Percentiles rank a stretch among this genome's conserved stretches.
Conservation (phyloP, 345 rosid genomes). For the Euphorbia tirucalli region DNA sequence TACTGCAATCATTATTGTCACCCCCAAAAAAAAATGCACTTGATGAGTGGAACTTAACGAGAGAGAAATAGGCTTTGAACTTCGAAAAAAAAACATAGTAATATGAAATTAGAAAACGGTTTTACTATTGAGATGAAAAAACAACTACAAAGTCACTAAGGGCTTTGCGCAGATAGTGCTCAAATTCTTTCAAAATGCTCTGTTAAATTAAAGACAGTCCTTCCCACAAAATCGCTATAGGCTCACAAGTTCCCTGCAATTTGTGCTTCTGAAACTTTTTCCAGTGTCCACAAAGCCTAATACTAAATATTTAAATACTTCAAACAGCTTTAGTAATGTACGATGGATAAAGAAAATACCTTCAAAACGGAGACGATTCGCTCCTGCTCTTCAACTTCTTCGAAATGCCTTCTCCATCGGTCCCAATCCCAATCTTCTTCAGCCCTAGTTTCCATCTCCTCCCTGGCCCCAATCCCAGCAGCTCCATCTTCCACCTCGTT, state of each 20-base stretch:
- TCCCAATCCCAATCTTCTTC: slow-evolving; percentile 82
- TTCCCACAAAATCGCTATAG: not conserved
- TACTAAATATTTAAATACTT: too few species aligned
- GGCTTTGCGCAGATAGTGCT: too few species aligned
- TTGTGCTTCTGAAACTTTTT: not conserved
- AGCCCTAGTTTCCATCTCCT: slow-evolving; percentile 9
- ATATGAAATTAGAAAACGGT: not conserved
- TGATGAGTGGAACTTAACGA: too few species aligned
- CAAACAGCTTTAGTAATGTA: too few species aligned
- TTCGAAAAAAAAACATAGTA: not conserved
- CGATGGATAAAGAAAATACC: slow-evolving; percentile 34
- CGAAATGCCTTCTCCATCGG: slow-evolving; percentile 82
- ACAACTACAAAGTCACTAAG: not conserved
- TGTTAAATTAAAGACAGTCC: not conserved
- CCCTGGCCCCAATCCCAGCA: not conserved
- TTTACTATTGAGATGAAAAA: not conserved
- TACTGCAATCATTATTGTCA: not conserved
- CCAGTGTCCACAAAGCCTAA: too few species aligned
- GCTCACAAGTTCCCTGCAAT: not conserved
- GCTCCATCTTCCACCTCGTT: slow-evolving; percentile 18
- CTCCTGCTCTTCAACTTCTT: slow-evolving; percentile 73
- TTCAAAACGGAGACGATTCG: slow-evolving; percentile 68
- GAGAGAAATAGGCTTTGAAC: too few species aligned
- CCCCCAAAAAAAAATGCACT: too few species aligned
- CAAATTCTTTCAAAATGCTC: too few species aligned